These are phyloP conservation scores for Dactylellina cionopaga DNA, from an alignment of 2,329 filamentous ascomycete genomes.

Conservation along the genomic window DNA sequence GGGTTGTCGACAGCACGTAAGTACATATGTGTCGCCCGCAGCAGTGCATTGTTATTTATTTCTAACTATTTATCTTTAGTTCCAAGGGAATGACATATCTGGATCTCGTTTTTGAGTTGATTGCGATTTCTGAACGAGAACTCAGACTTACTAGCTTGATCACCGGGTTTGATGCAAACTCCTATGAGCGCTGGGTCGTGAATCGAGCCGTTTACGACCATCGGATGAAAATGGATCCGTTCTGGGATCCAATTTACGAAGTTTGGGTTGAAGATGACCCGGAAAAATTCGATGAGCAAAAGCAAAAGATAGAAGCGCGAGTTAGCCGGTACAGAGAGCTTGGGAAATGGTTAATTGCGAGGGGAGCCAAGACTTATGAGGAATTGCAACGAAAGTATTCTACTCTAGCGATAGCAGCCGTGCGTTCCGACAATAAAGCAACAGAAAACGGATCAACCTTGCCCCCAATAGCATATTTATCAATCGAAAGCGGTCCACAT, in stretches of 20 bases:
- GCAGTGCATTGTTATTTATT: too few species aligned
- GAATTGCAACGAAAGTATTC: too few species aligned
- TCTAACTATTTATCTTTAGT: too few species aligned
- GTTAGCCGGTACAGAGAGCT: constrained; percentile 51
- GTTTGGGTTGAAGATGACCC: too few species aligned
- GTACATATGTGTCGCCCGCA: too few species aligned
- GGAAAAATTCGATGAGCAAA: constrained; percentile 47
- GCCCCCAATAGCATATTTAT: too few species aligned
- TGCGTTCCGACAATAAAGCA: too few species aligned
- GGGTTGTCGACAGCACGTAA: too few species aligned
- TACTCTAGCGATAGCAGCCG: too few species aligned
- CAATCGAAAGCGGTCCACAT: too few species aligned
- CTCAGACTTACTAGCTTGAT: not conserved
- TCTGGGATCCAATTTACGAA: too few species aligned
- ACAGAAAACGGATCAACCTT: too few species aligned
- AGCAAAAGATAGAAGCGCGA: constrained; percentile 69
- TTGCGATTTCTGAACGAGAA: constrained; percentile 59
- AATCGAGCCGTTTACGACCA: constrained; percentile 60
- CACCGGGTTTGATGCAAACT: not conserved
- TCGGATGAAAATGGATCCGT: constrained; percentile 56
- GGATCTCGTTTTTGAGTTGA: constrained; percentile 55
- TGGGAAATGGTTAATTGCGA: constrained; percentile 56
- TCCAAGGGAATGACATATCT: constrained; percentile 54
- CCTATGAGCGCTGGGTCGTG: constrained; percentile 55
- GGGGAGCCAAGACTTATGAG: constrained; percentile 73